Evolutionary conservation across 441 rosid genomes (phyloP).

Genomic region (Erodium trifolium): DNA sequence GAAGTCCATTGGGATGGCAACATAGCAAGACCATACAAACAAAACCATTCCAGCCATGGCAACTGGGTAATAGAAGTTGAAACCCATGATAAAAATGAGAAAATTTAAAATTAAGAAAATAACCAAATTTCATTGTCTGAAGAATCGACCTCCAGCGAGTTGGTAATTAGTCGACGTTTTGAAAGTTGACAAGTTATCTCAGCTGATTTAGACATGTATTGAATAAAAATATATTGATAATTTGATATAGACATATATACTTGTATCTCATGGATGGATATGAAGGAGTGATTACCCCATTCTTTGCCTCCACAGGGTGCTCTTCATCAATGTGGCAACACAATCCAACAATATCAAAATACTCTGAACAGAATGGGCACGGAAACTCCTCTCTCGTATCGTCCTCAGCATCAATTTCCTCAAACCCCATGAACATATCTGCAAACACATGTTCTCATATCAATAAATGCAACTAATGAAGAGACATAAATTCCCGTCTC

Average conservation of each 20-base stretch:
- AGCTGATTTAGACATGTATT: background rate
- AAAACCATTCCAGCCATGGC: background rate
- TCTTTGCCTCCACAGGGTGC: conserved; percentile 47
- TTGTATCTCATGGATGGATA: background rate
- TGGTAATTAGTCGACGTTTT: background rate
- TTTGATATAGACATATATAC: background rate
- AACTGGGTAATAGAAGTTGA: background rate
- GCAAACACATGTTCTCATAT: conserved; percentile 32
- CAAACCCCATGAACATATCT: conserved; percentile 58
- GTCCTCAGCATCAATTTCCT: conserved; percentile 36
- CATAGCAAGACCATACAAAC: background rate
- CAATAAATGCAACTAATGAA: conserved; percentile 14
- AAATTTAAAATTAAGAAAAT: background rate
- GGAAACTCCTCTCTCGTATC: conserved; percentile 86
- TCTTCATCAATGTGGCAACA: conserved; percentile 53
- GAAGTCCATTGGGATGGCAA: background rate
- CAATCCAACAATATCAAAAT: conserved; percentile 76
- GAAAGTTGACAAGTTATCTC: background rate
- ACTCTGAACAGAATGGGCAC: conserved; percentile 89
- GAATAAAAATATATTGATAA: background rate
- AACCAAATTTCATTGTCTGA: background rate
- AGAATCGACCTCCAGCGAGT: background rate
- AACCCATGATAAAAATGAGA: background rate
- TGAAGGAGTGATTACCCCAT: conserved; percentile 48
- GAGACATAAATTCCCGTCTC: background rate